Evolutionary conservation across 768 basidiomycete species (phyloP), one percentile per base, ranked within the genome.

Genomic region (Astraeus odoratus): DNA sequence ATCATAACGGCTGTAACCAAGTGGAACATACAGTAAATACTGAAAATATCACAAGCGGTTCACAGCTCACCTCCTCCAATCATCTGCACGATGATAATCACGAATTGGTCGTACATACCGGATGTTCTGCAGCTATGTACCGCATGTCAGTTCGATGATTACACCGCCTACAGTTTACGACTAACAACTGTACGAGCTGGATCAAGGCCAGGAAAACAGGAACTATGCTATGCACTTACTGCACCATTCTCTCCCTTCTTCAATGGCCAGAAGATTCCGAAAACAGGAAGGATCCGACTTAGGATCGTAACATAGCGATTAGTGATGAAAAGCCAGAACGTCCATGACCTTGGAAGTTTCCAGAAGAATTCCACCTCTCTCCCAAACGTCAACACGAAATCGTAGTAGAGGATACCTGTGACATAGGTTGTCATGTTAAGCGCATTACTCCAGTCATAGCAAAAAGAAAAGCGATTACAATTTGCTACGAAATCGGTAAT

Each of bases 321-420:
- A 24, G 65, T 25, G 41, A 67, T 65, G 58, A 75, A 74, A 3
- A 74, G 53, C 15, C 59, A 56, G 1, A 60, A 57, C 1, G 55
- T 61, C 60, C 62, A 68, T 29, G 57, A 65, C 5, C 67, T 22
- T 5, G 51, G 57, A 2, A 54, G 42, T 45, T 51, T 49, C 77
- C 78, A 78, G 57, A 70, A 72, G 12, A 65, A 57, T 19, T 67
- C 63, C 6, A 73, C 59, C 47, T 79, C 77, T 23, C 48, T 42
- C 1, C 50, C 38, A 4, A 78, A 50, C 0, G 77, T 79, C 30
- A 76, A 56, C 31, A 64, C 29, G 47, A 73, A 75, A 39, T 78
- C 77, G 39, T 73, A 72, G 15, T 68, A 53, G 18, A 69, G 50
- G 7, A 67, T 39, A n/a, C 34, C 67, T 64, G 16, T 6, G n/a